Evolutionary conservation across 371 early-diverging fungal genomes (phyloP).

Genomic region (Mortierella sp.): DNA sequence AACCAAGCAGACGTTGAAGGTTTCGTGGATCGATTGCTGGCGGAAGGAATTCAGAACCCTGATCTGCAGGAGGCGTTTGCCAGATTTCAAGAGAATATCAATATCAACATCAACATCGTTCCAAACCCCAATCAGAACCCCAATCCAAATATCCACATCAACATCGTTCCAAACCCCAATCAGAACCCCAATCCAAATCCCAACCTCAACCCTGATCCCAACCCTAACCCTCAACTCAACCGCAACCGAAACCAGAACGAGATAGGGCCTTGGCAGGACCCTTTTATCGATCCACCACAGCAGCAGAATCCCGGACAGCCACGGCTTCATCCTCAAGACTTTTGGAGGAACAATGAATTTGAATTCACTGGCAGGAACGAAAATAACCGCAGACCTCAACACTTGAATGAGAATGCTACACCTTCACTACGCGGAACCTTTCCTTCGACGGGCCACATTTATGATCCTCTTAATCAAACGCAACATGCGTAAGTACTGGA

Average conservation of each 20-base stretch:
- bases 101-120: too few species aligned
- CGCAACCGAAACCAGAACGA: too few species aligned
- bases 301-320: neutral
- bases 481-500: constrained; percentile 22
- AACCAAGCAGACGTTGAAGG: constrained; percentile 19
- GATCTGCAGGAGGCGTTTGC: constrained; percentile 46
- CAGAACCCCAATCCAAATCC: too few species aligned
- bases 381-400: neutral
- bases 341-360: constrained; percentile 2
- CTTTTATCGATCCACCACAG: neutral
- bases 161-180: too few species aligned
- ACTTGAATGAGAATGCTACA: neutral
- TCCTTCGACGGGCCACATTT: constrained; percentile 17
- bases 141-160: too few species aligned
- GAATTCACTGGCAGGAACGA: too few species aligned
- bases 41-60: constrained; percentile 46
- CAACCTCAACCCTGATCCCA: too few species aligned
- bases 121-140: too few species aligned
- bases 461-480: constrained; percentile 27
- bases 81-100: too few species aligned
- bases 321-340: neutral
- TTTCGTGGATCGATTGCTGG: constrained; percentile 45
- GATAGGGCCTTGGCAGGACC: too few species aligned
- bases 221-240: too few species aligned
- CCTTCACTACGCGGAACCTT: neutral